Evolutionary conservation across 2,329 filamentous ascomycete species (phyloP).

Genomic region (Teratosphaeria zuluensis): DNA sequence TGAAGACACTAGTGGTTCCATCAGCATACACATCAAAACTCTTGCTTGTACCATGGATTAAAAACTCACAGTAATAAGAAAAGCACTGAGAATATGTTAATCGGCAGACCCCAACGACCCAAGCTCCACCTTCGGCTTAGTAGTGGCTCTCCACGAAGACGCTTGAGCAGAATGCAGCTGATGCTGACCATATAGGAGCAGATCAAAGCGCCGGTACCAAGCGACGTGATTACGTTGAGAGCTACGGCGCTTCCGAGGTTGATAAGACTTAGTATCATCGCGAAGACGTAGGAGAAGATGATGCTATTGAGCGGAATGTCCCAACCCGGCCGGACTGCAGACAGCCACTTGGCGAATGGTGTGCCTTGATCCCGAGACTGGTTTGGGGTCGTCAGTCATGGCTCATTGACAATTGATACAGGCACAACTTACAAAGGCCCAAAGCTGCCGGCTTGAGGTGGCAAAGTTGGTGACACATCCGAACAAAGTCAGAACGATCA

Average conservation of each 20-base stretch:
- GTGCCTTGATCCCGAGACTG: constrained; percentile 2
- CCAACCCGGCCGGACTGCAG: constrained; percentile 9
- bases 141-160: constrained; percentile 25
- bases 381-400: constrained; percentile 8
- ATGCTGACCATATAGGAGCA: constrained; percentile 32
- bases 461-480: constrained; percentile 27
- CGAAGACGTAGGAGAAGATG: constrained; percentile 12
- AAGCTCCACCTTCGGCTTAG: constrained; percentile 31
- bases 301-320: constrained; percentile 19
- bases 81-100: constrained; percentile 28
- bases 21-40: neutral
- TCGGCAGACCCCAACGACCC: constrained; percentile 27
- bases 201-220: constrained; percentile 30
- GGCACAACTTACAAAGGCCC: constrained; percentile 22
- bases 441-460: constrained; percentile 30
- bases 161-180: constrained; percentile 26
- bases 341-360: constrained; percentile 10
- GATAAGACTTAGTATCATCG: constrained; percentile 24
- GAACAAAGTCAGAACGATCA: constrained; percentile 25
- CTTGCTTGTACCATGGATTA: no score
- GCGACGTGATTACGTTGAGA: constrained; percentile 33
- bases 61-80: constrained; percentile 34
- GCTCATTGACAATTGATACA: neutral
- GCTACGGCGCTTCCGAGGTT: constrained; percentile 31
- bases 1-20: constrained; percentile 22